These are phyloP conservation scores for Thamnidium elegans DNA, from an alignment of 192 early-diverging fungal genomes.

Conservation along the genomic window DNA sequence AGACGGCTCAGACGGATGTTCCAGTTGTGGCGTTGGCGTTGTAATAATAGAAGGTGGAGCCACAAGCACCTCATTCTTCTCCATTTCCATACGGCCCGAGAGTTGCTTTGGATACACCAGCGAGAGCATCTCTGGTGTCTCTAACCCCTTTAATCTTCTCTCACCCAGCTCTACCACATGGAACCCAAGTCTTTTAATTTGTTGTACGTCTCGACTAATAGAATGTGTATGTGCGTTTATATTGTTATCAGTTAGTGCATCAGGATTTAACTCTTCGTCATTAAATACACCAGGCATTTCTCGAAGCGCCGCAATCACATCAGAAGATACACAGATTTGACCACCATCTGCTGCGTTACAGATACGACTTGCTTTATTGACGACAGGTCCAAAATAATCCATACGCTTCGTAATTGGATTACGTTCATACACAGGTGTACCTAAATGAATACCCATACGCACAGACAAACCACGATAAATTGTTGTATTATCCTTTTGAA, in stretches of 20 bases:
- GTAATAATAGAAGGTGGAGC: conserved; percentile 3
- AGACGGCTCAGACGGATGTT: background rate
- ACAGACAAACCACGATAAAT: conserved; percentile 87
- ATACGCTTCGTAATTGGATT: conserved; percentile 88
- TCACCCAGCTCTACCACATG: conserved; percentile 76
- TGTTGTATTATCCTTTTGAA: conserved; percentile 59
- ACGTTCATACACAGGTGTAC: conserved; percentile 79
- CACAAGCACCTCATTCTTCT: conserved; percentile 34
- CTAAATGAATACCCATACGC: conserved; percentile 93
- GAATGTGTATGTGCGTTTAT: conserved; percentile 6
- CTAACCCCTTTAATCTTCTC: conserved; percentile 81
- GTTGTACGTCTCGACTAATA: conserved; percentile 24
- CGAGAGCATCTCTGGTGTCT: conserved; percentile 81
- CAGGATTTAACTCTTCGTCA: conserved; percentile 6
- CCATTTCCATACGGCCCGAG: conserved; percentile 44
- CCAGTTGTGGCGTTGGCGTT: background rate
- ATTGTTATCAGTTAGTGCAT: conserved; percentile 7
- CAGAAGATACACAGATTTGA: conserved; percentile 83
- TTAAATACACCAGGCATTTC: conserved; percentile 31
- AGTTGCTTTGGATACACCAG: conserved; percentile 60
- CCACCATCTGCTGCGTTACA: conserved; percentile 86
- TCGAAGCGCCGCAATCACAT: conserved; percentile 49
- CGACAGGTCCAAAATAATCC: conserved; percentile 96
- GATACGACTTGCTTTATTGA: conserved; percentile 83
- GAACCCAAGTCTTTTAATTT: conserved; percentile 67